Base-by-base conservation (phyloP, 768 basidiomycete genomes). In the Termitomyces sp. region DNA sequence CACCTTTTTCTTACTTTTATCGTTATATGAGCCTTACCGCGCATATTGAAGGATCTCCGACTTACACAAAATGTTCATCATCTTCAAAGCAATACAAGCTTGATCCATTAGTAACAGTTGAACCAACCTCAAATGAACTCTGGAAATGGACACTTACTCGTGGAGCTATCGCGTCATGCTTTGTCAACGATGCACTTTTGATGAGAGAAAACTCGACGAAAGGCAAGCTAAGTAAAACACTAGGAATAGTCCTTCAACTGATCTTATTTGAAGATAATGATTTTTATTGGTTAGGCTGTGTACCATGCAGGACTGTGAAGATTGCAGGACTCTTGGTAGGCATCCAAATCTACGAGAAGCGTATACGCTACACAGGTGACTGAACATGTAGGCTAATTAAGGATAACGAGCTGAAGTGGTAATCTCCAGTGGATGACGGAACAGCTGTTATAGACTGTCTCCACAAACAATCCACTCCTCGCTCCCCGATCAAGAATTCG, bases 361-460 rank as follows among this genome's bases (percentile, higher is more conserved):
- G 81, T 38, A 72, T 83, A 16, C 63, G 84, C 1, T 90, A 90
- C 66, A 77, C 79, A 0, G 64, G 90, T 87, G 60, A 62, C 78
- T 30, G 38, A 40, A 7, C 28, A 22, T 24, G 2, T 35, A 40
- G 22, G 58, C 41, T 22, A 33, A 9, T 28, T 38, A 41, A 14
- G 18, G 52, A 28, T 56, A 35, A 10, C 49, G 41, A 43, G 33
- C 55, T 36, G 16, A 58, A 4, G n/a, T 16, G 1, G 5, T 33
- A 20, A 3, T 41, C n/a, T 40, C 18, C 24, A 92, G 88, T 92
- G 58, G 90, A 92, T 65, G 90, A 92, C 62, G 88, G 89, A 5
- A 87, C 88, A 1, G 83, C 74, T 30, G 83, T 87, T 3, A 76
- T 92, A 26, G 89, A 92, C 47, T 92, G 90, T 63, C 65, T 74